phyloP scores from a whole-genome alignment of 2,329 filamentous ascomycete species.

The Emmonsiellopsis sp. region DNA sequence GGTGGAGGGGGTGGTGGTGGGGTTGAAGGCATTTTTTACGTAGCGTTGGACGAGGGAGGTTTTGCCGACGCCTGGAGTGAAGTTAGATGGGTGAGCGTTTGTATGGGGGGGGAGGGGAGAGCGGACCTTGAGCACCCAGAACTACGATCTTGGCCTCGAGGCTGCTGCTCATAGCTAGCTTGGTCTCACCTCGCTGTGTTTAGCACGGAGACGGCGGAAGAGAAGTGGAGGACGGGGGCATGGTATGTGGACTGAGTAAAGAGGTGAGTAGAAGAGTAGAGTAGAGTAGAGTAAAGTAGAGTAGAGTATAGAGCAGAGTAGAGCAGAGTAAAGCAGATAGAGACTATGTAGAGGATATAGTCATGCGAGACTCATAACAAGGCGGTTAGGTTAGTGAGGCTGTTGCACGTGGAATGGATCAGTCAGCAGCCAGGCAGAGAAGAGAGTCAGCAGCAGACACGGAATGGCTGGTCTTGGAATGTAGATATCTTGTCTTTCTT shows the following conservation, averaged over 20 bases:
- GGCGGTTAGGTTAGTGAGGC: background rate
- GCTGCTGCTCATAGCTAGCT: slow-evolving; percentile 34
- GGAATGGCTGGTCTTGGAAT: too few relatives aligned
- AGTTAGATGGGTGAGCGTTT: background rate
- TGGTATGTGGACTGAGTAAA: background rate
- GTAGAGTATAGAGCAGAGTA: too few relatives aligned
- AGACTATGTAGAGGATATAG: too few relatives aligned
- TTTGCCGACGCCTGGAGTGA: slow-evolving; percentile 40
- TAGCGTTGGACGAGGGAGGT: slow-evolving; percentile 45
- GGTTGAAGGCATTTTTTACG: slow-evolving; percentile 36
- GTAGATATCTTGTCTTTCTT: too few relatives aligned
- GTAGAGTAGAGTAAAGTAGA: slow-evolving; percentile 6
- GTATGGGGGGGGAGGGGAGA: background rate
- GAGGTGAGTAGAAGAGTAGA: background rate
- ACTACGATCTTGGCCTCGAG: slow-evolving; percentile 47
- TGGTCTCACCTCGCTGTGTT: slow-evolving; percentile 29
- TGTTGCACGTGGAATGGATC: background rate
- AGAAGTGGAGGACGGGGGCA: background rate
- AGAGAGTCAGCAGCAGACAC: background rate
- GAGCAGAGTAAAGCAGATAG: too few relatives aligned
- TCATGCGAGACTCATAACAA: background rate
- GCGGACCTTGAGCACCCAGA: slow-evolving; percentile 41
- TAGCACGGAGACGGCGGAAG: slow-evolving; percentile 51
- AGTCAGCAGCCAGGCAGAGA: background rate
- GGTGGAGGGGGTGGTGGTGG: slow-evolving; percentile 49